These are phyloP conservation scores for Aspergillus carbonarius DNA, from an alignment of 2,329 filamentous ascomycete genomes.

Conservation along the genomic window DNA sequence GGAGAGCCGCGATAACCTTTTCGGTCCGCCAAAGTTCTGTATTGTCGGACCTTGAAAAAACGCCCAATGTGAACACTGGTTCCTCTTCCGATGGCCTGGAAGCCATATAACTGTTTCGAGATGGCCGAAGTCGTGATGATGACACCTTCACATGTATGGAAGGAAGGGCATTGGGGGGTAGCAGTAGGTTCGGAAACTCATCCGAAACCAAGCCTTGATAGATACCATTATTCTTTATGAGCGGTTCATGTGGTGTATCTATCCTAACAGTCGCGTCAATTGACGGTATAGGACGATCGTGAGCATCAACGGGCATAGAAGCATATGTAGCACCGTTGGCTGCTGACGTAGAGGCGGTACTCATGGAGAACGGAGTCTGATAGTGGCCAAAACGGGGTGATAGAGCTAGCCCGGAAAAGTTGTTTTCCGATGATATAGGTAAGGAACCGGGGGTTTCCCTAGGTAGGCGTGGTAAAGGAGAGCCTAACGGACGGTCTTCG, in stretches of 20 bases:
- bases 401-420: slow-evolving; percentile 56
- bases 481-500: slow-evolving; percentile 58
- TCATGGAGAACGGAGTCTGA: slow-evolving; percentile 64
- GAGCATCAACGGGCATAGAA: slow-evolving; percentile 15
- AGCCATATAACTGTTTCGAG: slow-evolving; percentile 77
- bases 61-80: slow-evolving; percentile 85
- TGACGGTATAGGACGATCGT: slow-evolving; percentile 30
- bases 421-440: slow-evolving; percentile 64
- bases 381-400: slow-evolving; percentile 73
- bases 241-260: slow-evolving; percentile 33
- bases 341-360: neutral
- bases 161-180: slow-evolving; percentile 84
- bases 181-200: slow-evolving; percentile 79
- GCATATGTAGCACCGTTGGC: slow-evolving; percentile 49
- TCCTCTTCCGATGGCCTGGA: slow-evolving; percentile 83
- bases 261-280: slow-evolving; percentile 38
- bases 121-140: slow-evolving; percentile 92
- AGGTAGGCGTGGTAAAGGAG: slow-evolving; percentile 58
- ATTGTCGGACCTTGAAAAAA: slow-evolving; percentile 67
- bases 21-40: slow-evolving; percentile 88
- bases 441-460: slow-evolving; percentile 57
- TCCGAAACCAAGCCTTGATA: slow-evolving; percentile 79
- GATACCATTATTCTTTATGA: slow-evolving; percentile 50
- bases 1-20: slow-evolving; percentile 80
- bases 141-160: slow-evolving; percentile 84